Evolutionary conservation across 768 basidiomycete species (phyloP), one percentile per base, ranked within the genome.

Genomic region (Lactarius vividus): DNA sequence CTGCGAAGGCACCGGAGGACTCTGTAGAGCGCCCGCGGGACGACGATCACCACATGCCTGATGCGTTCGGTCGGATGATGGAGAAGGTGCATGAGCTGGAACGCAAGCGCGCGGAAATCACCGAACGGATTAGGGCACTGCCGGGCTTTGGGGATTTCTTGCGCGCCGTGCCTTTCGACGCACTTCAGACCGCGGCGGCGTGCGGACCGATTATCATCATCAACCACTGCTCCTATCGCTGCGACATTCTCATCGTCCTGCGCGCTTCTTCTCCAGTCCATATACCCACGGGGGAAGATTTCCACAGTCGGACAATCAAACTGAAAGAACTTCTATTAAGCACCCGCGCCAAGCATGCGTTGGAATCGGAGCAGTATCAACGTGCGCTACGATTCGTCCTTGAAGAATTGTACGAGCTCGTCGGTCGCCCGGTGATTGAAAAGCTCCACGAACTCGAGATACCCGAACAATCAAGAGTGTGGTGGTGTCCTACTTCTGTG

Each of bases 401-500:
- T 7, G 28, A 39, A 13, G 59, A 61, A 37, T 40, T 70, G 18
- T 58, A 64, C 55, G 63, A 58, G 49, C 49, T 52, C 31, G 52
- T 67, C 15, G 66, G 57, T 3, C 35, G 52, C 20, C 66, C 65
- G 20, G 60, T 63, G 5, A 53, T 63, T 6, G 57, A 46, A 29
- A 56, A 31, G 6, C 42, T 63, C 1, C 42, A 33, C 13, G 28
- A 44, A 10, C 66, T 66, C 11, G 42, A n/a, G 54, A 60, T 63
- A 49, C 39, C 46, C n/a, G 61, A 67, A n/a, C 59, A 57, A 54
- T 60, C 58, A 18, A 37, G 56, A 15, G 63, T 70, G 10, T 68
- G 67, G 65, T 70, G 69, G 69, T 70, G 67, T 40, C 59, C 67
- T 23, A 68, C 69, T 6, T 69, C 68, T 3, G 57, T 46, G 2